Base-by-base conservation (phyloP, 2,329 filamentous ascomycete species). In the Cercospora sp. region DNA sequence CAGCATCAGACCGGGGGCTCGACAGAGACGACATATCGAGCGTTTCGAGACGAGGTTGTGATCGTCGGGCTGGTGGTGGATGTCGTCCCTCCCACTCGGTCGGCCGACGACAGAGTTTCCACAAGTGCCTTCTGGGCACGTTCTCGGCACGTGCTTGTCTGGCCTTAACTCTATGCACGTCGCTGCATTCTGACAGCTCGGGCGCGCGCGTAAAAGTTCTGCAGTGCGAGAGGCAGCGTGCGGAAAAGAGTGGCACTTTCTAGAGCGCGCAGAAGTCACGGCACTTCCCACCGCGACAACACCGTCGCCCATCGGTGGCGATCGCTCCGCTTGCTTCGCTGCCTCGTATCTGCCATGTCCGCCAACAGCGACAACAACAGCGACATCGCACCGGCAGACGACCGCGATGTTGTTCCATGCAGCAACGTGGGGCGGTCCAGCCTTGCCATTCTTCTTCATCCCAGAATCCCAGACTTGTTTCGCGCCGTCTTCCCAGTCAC, bases 71-170 rank as follows among this genome's bases (percentile, higher is more conserved):
- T 49, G 49, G 49, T 37, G 55, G 30, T 37, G 55, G 30, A 28
- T 34, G 55, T 58, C 55, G 55, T 58, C 28, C 28, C 55, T 58
- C 28, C 55, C 55, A 58, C 26, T 32, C 16, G 26, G 55, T 10
- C 28, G 13, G 16, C 12, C 24, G 13, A 8, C 51, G 26, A 57
- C 53, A 4, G 30, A 58, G 18, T 58, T 24, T 58, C 55, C 55
- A 32, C 55, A 13, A 58, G 28, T 58, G 55, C 55, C 55, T 59
- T 21, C 55, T 59, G 55, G 55, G 28, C 55, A 37, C 55, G n/a
- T 32, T 59, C 55, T 34, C 55, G 55, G 55, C 55, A 37, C 55
- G 55, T 59, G 55, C 55, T 59, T 59, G 55, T 59, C 18, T 59
- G 49, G 28, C 4, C 55, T 59, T 59, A 8, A 32, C 55, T 37